A percentile compares a stretch with the other conserved stretches of the same genome.
phyloP scores from a whole-genome alignment of 1,284 basidiomycete genomes.

The Spongiforma sp. region DNA sequence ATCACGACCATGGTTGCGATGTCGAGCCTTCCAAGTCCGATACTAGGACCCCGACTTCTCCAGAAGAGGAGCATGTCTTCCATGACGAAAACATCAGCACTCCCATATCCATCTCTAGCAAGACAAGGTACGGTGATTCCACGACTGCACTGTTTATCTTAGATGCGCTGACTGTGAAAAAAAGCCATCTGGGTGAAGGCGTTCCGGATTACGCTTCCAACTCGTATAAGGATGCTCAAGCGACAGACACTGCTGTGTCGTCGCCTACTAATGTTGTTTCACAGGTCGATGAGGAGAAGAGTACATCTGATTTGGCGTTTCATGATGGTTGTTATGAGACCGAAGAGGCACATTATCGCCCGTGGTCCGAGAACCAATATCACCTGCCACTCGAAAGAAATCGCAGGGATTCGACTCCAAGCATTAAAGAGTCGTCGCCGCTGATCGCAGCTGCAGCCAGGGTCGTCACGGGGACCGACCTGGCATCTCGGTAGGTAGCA shows the following conservation, averaged over 20 bases:
- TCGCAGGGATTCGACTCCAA: no score
- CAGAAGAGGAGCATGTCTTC: no score
- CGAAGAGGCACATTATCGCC: no score
- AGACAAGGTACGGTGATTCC: constrained; percentile 7
- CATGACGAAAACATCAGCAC: no score
- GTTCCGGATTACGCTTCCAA: background rate
- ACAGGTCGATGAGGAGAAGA: background rate
- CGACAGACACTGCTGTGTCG: background rate
- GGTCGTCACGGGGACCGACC: background rate
- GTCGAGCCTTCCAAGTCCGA: no score
- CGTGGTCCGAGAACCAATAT: no score
- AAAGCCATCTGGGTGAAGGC: background rate
- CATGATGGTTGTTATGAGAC: background rate
- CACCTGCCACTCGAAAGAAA: no score
- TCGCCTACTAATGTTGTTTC: background rate
- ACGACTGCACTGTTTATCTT: background rate
- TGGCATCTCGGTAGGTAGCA: constrained; percentile 16
- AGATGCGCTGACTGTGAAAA: no score
- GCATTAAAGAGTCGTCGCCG: background rate
- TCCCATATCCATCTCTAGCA: background rate
- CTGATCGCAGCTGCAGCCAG: background rate
- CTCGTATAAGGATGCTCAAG: background rate
- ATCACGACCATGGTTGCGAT: no score
- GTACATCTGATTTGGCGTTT: background rate
- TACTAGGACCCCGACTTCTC: no score